phyloP scores from a whole-genome alignment of 208 protist genomes.

The Trypanosoma theileri region DNA sequence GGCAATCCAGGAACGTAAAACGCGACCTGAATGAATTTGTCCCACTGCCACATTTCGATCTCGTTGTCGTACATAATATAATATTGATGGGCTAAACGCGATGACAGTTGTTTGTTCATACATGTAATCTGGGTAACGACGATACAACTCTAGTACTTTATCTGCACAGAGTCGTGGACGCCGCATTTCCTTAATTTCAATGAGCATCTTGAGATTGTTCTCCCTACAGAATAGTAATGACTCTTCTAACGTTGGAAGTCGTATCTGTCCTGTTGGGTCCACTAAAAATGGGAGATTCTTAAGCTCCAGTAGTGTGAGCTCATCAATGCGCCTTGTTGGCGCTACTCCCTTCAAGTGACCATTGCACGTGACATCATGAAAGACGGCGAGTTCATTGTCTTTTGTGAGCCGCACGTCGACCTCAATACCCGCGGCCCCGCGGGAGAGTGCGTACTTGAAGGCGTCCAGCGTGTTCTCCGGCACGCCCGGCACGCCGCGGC shows the following conservation, averaged over 20 bases:
- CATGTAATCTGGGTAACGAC: slow-evolving; percentile 84
- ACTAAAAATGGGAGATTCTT: slow-evolving; percentile 53
- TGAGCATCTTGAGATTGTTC: slow-evolving; percentile 78
- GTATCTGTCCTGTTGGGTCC: slow-evolving; percentile 69
- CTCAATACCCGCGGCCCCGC: slow-evolving; percentile 73
- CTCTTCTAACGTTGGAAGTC: slow-evolving; percentile 86
- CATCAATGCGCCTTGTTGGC: slow-evolving; percentile 55
- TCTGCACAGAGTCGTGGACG: slow-evolving; percentile 60
- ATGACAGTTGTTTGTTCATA: slow-evolving; percentile 89
- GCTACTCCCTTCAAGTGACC: slow-evolving; percentile 45
- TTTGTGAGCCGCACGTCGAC: slow-evolving; percentile 86
- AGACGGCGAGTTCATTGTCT: slow-evolving; percentile 82
- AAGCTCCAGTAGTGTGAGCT: slow-evolving; percentile 75
- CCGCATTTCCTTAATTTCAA: slow-evolving; percentile 84
- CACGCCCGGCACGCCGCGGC: slow-evolving; percentile 58
- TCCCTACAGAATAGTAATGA: slow-evolving; percentile 75
- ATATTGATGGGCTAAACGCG: slow-evolving; percentile 61
- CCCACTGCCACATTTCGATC: slow-evolving; percentile 76
- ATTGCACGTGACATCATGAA: slow-evolving; percentile 70
- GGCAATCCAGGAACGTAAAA: slow-evolving; percentile 40
- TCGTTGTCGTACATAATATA: slow-evolving; percentile 72
- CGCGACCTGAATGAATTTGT: slow-evolving; percentile 55
- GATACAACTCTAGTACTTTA: slow-evolving; percentile 79
- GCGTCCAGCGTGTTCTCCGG: slow-evolving; percentile 90
- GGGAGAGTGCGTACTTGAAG: slow-evolving; percentile 79